Percentiles rank a stretch among this genome's conserved stretches.
phyloP scores from a whole-genome alignment of 148 eudicot species.

The Fallopia convolvulus region DNA sequence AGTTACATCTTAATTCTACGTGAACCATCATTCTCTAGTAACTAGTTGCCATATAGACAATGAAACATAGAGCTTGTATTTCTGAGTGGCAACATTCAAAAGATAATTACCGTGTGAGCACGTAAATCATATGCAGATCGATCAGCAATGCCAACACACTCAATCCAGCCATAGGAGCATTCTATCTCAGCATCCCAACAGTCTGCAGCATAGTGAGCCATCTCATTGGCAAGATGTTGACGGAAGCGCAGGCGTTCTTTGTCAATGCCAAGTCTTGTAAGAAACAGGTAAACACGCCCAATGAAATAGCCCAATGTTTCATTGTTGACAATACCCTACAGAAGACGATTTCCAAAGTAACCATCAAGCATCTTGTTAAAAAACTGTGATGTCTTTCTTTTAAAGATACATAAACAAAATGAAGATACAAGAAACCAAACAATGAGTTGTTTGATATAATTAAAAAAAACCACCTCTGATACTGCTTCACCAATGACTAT shows the following conservation, averaged over 20 bases:
- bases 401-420: neutral
- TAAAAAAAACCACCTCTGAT: constrained; percentile 45
- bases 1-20: neutral
- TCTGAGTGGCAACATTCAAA: neutral
- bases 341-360: neutral
- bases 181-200: constrained; percentile 99
- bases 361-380: neutral
- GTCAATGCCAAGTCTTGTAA: constrained; percentile 81
- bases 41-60: neutral
- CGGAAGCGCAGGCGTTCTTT: constrained; percentile 74
- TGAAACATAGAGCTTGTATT: neutral
- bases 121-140: constrained; percentile 84
- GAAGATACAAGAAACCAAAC: neutral
- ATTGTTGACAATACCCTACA: constrained; percentile 82
- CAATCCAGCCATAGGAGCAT: constrained; percentile 93
- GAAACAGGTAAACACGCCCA: constrained; percentile 83
- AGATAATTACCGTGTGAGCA: constrained; percentile 67
- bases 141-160: constrained; percentile 98
- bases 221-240: constrained; percentile 97
- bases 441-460: neutral
- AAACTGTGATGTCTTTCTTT: neutral
- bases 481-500: constrained; percentile 66
- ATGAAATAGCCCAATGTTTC: constrained; percentile 91
- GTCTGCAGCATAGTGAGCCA: constrained; percentile 99
- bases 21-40: neutral